Conservation (phyloP, 768 basidiomycete genomes). For the Lyophyllum semitale region DNA sequence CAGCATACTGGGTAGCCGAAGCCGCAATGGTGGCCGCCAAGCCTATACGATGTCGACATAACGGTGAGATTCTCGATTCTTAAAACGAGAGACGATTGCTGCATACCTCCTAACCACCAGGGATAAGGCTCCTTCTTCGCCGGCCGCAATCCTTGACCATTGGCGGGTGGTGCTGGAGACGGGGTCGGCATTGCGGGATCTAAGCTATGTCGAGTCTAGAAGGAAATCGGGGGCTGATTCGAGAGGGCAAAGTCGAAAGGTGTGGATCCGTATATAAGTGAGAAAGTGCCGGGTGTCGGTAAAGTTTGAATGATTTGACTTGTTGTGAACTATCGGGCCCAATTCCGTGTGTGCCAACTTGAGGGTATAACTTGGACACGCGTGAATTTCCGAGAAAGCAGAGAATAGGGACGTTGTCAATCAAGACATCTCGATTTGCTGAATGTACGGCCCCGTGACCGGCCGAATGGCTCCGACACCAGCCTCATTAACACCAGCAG, state of each 20-base stretch:
- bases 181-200: slow-evolving; percentile 13
- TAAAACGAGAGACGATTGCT: neutral
- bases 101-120: slow-evolving; percentile 80
- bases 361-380: slow-evolving; percentile 7
- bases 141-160: slow-evolving; percentile 13
- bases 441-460: slow-evolving; percentile 8
- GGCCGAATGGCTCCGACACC: neutral
- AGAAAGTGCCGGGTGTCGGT: slow-evolving; percentile 2
- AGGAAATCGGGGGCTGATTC: neutral
- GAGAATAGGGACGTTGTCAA: slow-evolving; percentile 11
- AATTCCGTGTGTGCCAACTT: slow-evolving; percentile 1
- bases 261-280: slow-evolving; percentile 3
- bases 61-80: neutral
- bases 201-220: neutral
- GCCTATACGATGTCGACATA: slow-evolving; percentile 34
- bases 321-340: neutral
- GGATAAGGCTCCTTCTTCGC: slow-evolving; percentile 75
- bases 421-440: slow-evolving; percentile 15
- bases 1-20: slow-evolving; percentile 78
- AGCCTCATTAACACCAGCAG: too few species aligned
- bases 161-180: slow-evolving; percentile 5
- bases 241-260: neutral
- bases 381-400: slow-evolving; percentile 9
- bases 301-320: slow-evolving; percentile 1
- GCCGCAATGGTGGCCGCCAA: slow-evolving; percentile 86